These are phyloP conservation scores for Mortierella sp. DNA, from an alignment of 371 early-diverging fungal genomes.

Conservation along the genomic window DNA sequence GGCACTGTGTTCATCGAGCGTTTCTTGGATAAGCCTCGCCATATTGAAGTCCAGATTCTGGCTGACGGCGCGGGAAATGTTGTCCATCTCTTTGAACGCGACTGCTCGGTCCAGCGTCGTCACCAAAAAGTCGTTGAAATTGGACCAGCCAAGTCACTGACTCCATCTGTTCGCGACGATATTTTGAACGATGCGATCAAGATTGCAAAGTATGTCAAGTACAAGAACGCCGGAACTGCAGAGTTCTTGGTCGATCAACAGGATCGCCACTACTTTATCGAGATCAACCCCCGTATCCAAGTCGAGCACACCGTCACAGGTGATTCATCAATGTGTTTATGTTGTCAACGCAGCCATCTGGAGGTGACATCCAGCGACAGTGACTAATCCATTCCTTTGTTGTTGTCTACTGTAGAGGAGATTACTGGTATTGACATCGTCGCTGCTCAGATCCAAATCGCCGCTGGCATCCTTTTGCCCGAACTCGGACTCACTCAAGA, in stretches of 20 bases:
- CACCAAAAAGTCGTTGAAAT: constrained; percentile 98
- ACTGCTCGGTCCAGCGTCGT: constrained; percentile 98
- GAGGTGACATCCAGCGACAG: too few species aligned
- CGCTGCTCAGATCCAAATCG: constrained; percentile 92
- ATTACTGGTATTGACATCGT: constrained; percentile 95
- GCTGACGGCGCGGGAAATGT: constrained; percentile 92
- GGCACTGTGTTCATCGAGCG: constrained; percentile 96
- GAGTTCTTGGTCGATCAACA: constrained; percentile 95
- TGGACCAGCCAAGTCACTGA: constrained; percentile 75
- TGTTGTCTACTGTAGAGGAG: constrained; percentile 73
- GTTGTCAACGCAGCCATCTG: too few species aligned
- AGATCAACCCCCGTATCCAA: constrained; percentile 96
- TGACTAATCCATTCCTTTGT: too few species aligned
- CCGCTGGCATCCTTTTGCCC: constrained; percentile 85
- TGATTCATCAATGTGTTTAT: constrained; percentile 5
- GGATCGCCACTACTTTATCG: constrained; percentile 94
- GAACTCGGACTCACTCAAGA: constrained; percentile 88
- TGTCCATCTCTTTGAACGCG: constrained; percentile 92
- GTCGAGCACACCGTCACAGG: constrained; percentile 91
- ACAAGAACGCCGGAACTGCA: constrained; percentile 96
- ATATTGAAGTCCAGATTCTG: constrained; percentile 97
- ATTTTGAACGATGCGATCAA: constrained; percentile 92
- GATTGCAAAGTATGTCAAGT: constrained; percentile 88
- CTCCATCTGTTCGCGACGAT: constrained; percentile 71
- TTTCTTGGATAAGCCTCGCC: constrained; percentile 91